These are phyloP conservation scores for Yamadazyma dendronema DNA, from an alignment of 1,139 yeast species.

Conservation along the genomic window DNA sequence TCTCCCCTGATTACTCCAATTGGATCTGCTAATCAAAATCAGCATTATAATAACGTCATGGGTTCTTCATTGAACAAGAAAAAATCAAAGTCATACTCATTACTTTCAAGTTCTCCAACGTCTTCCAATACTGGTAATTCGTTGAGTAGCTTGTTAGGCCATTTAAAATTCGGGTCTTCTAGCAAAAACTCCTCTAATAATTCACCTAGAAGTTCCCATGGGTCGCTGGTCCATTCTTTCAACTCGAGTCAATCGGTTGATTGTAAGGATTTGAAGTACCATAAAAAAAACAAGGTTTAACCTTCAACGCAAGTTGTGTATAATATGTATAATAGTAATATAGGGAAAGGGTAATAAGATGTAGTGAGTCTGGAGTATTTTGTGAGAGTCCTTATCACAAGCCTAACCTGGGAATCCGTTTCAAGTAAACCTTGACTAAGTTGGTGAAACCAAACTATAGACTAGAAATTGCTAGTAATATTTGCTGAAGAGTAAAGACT, in stretches of 20 bases:
- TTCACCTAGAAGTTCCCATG: slow-evolving; percentile 3
- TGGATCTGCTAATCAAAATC: slow-evolving; percentile 7
- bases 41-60: background rate
- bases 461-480: too few relatives aligned
- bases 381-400: too few relatives aligned
- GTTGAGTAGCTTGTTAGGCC: slow-evolving; percentile 12
- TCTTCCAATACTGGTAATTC: slow-evolving; percentile 2
- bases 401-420: too few relatives aligned
- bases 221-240: slow-evolving; percentile 3
- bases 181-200: slow-evolving; percentile 2
- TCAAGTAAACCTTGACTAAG: too few relatives aligned
- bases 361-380: too few relatives aligned
- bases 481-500: too few relatives aligned
- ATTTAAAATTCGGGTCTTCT: slow-evolving; percentile 12
- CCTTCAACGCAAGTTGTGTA: too few relatives aligned
- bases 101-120: slow-evolving; percentile 3
- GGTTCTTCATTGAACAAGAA: slow-evolving; percentile 5
- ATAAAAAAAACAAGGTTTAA: slow-evolving; percentile 4
- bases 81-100: slow-evolving; percentile 7
- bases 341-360: slow-evolving; percentile 1
- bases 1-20: slow-evolving; percentile 11
- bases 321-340: slow-evolving; percentile 4
- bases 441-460: too few relatives aligned
- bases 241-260: slow-evolving; percentile 11
- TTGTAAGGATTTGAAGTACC: slow-evolving; percentile 4